These are phyloP conservation scores for Phytophthora hybrid DNA, from an alignment of 352 stramenopile species.

Conservation along the genomic window DNA sequence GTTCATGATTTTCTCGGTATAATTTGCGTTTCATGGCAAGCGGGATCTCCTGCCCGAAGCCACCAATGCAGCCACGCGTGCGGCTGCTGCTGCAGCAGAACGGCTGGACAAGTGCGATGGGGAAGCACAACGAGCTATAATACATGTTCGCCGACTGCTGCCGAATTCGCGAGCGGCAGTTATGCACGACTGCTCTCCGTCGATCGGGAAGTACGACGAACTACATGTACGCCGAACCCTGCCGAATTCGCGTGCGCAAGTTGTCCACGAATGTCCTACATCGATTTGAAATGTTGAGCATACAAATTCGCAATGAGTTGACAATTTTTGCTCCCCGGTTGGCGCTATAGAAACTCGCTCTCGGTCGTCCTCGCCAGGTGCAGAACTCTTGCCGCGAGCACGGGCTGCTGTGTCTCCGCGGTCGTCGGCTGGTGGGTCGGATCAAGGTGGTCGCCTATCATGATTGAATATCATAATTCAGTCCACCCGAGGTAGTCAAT, in stretches of 20 bases:
- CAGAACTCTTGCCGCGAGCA: not conserved
- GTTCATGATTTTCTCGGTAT: constrained; percentile 1
- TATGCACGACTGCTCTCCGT: no score
- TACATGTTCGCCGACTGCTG: no score
- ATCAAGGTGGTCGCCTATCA: not conserved
- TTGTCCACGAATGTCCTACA: not conserved
- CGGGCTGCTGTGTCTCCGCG: not conserved
- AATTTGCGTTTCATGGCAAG: not conserved
- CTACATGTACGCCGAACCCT: no score
- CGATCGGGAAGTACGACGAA: no score
- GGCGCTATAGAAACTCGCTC: not conserved
- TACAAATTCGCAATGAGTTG: not conserved
- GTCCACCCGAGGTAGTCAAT: no score
- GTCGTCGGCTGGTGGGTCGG: not conserved
- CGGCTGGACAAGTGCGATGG: no score
- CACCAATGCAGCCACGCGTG: not conserved
- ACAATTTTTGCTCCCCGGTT: not conserved
- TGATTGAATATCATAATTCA: no score
- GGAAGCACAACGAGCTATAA: not conserved
- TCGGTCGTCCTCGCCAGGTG: not conserved
- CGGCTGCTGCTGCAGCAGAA: no score
- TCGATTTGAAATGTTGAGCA: not conserved
- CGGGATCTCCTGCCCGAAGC: not conserved
- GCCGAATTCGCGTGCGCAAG: not conserved
- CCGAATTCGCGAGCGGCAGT: no score